Evolutionary conservation across 345 rosid genomes (phyloP).

Genomic region (Ailanthus altissimus): DNA sequence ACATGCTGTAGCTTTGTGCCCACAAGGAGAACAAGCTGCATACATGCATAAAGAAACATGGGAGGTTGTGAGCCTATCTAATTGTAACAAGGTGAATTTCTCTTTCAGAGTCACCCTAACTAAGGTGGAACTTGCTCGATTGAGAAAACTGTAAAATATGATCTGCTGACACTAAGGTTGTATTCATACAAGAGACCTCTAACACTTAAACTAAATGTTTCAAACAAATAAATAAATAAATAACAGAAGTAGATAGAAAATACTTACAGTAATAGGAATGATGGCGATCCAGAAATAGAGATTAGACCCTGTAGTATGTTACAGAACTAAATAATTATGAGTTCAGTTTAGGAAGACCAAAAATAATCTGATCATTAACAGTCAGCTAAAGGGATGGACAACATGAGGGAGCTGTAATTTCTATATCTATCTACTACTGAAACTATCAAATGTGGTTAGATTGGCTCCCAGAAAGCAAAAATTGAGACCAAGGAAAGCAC

Average conservation of each 20-base stretch:
- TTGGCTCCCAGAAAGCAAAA: not conserved
- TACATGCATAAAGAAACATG: slow-evolving; percentile 2
- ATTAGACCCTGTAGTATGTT: slow-evolving; percentile 67
- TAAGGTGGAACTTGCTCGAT: not conserved
- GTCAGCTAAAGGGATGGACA: not conserved
- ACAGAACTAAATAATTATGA: slow-evolving; percentile 9
- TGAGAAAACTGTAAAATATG: not conserved
- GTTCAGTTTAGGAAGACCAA: not conserved
- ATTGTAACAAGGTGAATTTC: not conserved
- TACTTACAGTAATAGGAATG: slow-evolving; percentile 80
- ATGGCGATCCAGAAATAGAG: slow-evolving; percentile 98
- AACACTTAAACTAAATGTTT: slow-evolving; percentile 18
- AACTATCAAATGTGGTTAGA: not conserved
- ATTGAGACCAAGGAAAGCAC: not conserved
- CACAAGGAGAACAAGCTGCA: slow-evolving; percentile 75
- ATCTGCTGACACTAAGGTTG: not conserved
- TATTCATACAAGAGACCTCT: not conserved
- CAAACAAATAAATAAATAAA: not conserved
- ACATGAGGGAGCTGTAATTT: slow-evolving; percentile 13
- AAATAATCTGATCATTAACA: not conserved
- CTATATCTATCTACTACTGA: not conserved
- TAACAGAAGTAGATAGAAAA: not conserved
- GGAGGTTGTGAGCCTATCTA: not conserved
- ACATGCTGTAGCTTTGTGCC: slow-evolving; percentile 91
- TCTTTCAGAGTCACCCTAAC: not conserved